Conservation (phyloP, 2,329 filamentous ascomycete species). For the Emmonsiellopsis sp. region DNA sequence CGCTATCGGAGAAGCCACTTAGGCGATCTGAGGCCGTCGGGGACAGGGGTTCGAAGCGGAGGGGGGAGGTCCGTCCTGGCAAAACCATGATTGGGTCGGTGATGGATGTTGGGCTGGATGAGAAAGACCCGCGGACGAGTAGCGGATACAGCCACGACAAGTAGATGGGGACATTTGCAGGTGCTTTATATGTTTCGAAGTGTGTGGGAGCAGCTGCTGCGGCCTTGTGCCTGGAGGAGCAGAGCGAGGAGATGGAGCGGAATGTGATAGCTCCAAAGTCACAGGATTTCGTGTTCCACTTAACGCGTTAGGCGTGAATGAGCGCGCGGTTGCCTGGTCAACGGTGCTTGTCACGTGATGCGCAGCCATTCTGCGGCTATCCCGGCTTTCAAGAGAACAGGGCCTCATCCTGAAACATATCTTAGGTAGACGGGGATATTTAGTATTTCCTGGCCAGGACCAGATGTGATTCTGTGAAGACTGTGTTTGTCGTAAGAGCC, state of each 20-base stretch:
- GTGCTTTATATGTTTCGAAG: background rate
- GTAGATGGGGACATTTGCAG: conserved; percentile 8
- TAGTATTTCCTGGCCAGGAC: background rate
- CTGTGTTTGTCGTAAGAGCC: too few species aligned
- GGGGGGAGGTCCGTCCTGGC: conserved; percentile 19
- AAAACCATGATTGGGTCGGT: conserved; percentile 3
- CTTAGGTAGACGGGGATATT: background rate
- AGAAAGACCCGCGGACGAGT: conserved; percentile 1
- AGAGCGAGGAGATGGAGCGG: background rate
- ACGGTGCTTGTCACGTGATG: background rate
- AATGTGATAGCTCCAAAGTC: conserved; percentile 1
- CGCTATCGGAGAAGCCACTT: conserved; percentile 24
- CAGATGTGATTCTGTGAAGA: background rate
- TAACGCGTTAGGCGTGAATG: background rate
- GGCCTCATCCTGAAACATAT: background rate
- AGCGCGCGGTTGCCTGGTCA: conserved; percentile 1
- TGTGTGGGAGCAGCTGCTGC: background rate
- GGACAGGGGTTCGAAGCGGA: conserved; percentile 27
- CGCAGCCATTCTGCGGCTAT: background rate
- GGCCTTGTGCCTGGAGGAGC: background rate
- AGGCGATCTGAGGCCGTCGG: conserved; percentile 16
- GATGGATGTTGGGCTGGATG: background rate
- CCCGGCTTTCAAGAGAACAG: background rate
- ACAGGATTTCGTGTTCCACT: background rate
- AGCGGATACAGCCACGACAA: conserved; percentile 6